Percentiles rank a stretch among this genome's conserved stretches.
phyloP scores from a whole-genome alignment of 805 yeast genomes.

The Candida suzukii region DNA sequence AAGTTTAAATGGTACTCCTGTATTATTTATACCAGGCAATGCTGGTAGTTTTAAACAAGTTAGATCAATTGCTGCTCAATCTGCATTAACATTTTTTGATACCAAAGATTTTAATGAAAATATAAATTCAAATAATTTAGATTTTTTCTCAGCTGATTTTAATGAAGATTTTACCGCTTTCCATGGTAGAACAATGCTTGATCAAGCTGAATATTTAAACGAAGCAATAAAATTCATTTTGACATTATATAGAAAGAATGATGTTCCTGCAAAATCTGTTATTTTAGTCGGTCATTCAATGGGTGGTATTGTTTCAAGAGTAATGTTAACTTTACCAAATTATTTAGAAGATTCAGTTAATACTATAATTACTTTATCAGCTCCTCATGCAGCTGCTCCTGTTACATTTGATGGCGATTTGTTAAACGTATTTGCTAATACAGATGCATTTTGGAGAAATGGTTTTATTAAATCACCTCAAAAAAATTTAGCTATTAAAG shows the following conservation, averaged over 20 bases:
- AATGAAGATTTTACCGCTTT: conserved; percentile 95
- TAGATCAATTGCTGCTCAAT: conserved; percentile 83
- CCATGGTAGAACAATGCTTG: conserved; percentile 88
- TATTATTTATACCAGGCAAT: conserved; percentile 92
- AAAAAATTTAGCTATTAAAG: conserved; percentile 1
- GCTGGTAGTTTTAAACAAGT: conserved; percentile 93
- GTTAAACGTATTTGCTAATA: conserved; percentile 60
- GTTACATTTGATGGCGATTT: conserved; percentile 90
- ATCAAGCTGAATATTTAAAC: conserved; percentile 88
- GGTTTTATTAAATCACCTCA: conserved; percentile 33
- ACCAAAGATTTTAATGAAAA: conserved; percentile 23
- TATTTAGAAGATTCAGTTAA: conserved; percentile 67
- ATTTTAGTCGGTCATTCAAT: conserved; percentile 85
- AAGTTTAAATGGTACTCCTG: conserved; percentile 67
- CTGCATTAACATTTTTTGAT: conserved; percentile 49
- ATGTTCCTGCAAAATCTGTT: conserved; percentile 44
- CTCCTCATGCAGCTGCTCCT: conserved; percentile 92
- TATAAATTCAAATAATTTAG: conserved; percentile 43
- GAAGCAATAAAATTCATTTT: conserved; percentile 80
- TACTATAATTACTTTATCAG: conserved; percentile 76
- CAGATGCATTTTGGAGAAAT: conserved; percentile 75
- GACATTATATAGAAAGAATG: conserved; percentile 44
- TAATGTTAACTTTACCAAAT: conserved; percentile 74
- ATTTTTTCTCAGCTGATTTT: conserved; percentile 88
- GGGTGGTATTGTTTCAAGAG: conserved; percentile 95